phyloP scores from a whole-genome alignment of 2,329 filamentous ascomycete genomes.

The Nothopassalora personata region DNA sequence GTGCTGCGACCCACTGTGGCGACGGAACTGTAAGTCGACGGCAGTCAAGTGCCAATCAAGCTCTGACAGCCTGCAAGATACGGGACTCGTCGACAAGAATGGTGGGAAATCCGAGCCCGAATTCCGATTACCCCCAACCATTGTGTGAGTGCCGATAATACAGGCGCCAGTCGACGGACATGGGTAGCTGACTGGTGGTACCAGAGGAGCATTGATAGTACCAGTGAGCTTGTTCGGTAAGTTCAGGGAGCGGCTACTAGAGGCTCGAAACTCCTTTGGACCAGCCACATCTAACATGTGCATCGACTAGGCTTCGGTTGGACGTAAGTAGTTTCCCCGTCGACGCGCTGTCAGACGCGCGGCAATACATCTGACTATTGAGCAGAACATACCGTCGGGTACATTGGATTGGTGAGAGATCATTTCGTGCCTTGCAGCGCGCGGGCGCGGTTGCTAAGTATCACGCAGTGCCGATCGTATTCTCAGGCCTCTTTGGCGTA shows the following conservation, averaged over 20 bases:
- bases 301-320: conserved; percentile 16
- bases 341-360: conserved; percentile 6
- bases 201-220: conserved; percentile 65
- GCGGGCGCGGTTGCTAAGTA: conserved; percentile 12
- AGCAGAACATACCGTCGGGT: conserved; percentile 13
- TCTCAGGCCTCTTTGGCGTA: conserved; percentile 43
- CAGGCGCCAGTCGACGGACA: conserved; percentile 1
- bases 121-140: conserved; percentile 68
- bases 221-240: conserved; percentile 74
- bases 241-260: conserved; percentile 17
- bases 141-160: conserved; percentile 28
- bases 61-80: conserved; percentile 33
- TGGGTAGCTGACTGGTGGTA: conserved; percentile 16
- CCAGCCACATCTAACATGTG: conserved; percentile 15
- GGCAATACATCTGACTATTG: conserved; percentile 6
- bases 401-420: conserved; percentile 20
- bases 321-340: conserved; percentile 15
- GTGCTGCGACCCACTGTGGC: conserved; percentile 62
- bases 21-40: conserved; percentile 42
- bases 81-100: conserved; percentile 50
- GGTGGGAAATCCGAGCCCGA: conserved; percentile 71
- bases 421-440: conserved; percentile 13
- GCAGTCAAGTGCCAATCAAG: not conserved
- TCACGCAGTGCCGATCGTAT: conserved; percentile 45
- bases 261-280: conserved; percentile 1